Evolutionary conservation across 805 yeast species (phyloP), one percentile per base, ranked within the genome.

Genomic region (Saccharomycopsis javanensis): DNA sequence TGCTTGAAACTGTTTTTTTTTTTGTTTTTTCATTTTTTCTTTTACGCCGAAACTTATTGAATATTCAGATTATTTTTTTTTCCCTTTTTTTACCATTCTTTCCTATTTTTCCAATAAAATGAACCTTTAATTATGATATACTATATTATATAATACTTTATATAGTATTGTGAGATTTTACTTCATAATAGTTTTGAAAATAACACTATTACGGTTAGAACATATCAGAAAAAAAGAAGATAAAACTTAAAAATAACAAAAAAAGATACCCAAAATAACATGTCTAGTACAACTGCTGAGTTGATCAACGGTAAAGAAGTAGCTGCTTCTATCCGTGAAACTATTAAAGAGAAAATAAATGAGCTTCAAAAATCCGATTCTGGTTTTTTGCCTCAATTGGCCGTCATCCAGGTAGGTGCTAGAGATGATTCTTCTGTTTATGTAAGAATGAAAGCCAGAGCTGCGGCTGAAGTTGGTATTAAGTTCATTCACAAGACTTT

Each of bases 401-500:
- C 82, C 60, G 86, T 87, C 62, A 75, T 87, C 62, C 96, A 87
- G 71, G 86, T 87, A 23, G 96, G 95, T 57, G 72, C 74, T 27
- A 77, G 92, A 69, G 85, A 85, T 23, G 96, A 87, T 66, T 86
- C 94, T 11, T 74, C 85, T n/a, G 85, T 89, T 2, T 87, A 87
- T 69, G 91, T 87, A 51, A 79, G 81, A 62, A 86, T 85, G 89
- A 87, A 87, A 69, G 71, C 84, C 60, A 85, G 82, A 68, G 92
- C 94, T 10, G 87, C 92, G 30, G 74, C 76, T 57, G 88, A 83
- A 62, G 83, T 90, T 38, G 81, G 83, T 56, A 79, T 87, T 58
- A 72, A 73, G 16, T 85, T 91, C 71, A 70, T 75, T 35, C 76
- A 84, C 56, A 75, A 83, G 65, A 80, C 79, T 57, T 71, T 86